Conservation (phyloP, 371 early-diverging fungal genomes). For the Umbelopsis sp. region DNA sequence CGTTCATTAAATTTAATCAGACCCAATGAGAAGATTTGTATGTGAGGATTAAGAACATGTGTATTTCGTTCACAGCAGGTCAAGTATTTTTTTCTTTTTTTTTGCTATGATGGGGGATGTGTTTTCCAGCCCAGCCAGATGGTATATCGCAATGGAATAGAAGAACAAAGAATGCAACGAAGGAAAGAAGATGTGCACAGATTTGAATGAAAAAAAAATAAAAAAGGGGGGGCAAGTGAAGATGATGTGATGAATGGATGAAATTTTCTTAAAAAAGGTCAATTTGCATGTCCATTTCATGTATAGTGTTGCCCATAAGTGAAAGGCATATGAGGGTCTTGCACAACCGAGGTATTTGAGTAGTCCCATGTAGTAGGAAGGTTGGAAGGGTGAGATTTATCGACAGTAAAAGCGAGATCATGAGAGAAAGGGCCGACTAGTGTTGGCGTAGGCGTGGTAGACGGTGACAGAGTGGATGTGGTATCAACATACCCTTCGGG, state of each 20-base stretch:
- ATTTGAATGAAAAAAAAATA: not conserved
- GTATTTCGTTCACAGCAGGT: not conserved
- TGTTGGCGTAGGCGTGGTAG: constrained; percentile 8
- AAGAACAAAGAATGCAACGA: constrained; percentile 4
- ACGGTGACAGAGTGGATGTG: constrained; percentile 4
- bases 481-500: constrained; percentile 5
- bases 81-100: not conserved
- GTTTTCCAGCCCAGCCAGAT: constrained; percentile 17
- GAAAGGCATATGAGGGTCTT: constrained; percentile 8
- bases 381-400: constrained; percentile 4
- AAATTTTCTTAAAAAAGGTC: not conserved
- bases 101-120: not conserved
- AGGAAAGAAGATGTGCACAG: no score
- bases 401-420: not conserved
- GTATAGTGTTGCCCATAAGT: constrained; percentile 10
- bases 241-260: not conserved
- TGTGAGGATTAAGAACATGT: not conserved
- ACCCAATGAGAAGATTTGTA: not conserved
- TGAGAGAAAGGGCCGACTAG: not conserved
- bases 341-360: not conserved
- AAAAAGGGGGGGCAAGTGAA: constrained; percentile 1
- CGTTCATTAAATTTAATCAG: no score
- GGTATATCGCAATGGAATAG: not conserved
- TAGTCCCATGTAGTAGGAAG: constrained; percentile 1
- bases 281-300: not conserved